phyloP scores from a whole-genome alignment of 2,329 filamentous ascomycete genomes.

The Fusarium sp. region DNA sequence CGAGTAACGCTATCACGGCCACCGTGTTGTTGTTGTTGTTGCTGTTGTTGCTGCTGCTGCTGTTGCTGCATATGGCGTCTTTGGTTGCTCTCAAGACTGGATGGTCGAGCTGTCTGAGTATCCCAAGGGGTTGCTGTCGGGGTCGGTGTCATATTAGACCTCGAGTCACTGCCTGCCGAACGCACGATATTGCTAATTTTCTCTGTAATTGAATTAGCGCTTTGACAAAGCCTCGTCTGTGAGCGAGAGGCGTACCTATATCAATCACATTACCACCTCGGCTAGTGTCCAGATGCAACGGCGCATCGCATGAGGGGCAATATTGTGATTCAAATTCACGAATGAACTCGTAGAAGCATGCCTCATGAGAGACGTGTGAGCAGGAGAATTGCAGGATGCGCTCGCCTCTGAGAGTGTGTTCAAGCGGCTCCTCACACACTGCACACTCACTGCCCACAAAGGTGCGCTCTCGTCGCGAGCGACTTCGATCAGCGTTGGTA shows the following conservation, averaged over 20 bases:
- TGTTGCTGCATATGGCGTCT: conserved; percentile 45
- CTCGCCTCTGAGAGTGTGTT: conserved; percentile 94
- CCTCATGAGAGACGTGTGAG: conserved; percentile 96
- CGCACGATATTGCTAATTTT: conserved; percentile 95
- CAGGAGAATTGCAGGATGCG: conserved; percentile 96
- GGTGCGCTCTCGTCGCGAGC: conserved; percentile 87
- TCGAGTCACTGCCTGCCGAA: conserved; percentile 74
- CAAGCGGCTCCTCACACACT: conserved; percentile 95
- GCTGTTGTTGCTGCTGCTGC: conserved; percentile 32
- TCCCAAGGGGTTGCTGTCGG: conserved; percentile 76
- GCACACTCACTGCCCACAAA: conserved; percentile 96
- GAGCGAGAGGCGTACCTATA: conserved; percentile 70
- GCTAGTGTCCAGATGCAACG: conserved; percentile 90
- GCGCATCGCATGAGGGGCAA: conserved; percentile 93
- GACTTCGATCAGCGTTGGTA: conserved; percentile 73
- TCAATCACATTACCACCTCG: conserved; percentile 92
- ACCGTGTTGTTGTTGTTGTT: conserved; percentile 16
- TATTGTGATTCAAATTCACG: conserved; percentile 93
- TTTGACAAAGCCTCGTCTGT: conserved; percentile 31
- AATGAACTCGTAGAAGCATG: conserved; percentile 99
- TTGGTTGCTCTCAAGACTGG: conserved; percentile 58
- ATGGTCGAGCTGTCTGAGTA: conserved; percentile 64
- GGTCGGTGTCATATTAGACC: conserved; percentile 62
- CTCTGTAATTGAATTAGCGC: conserved; percentile 65
- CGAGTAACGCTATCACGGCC: conserved; percentile 52